Base-by-base conservation (phyloP, 1,139 yeast genomes). In the Scheffersomyces lignicola region DNA sequence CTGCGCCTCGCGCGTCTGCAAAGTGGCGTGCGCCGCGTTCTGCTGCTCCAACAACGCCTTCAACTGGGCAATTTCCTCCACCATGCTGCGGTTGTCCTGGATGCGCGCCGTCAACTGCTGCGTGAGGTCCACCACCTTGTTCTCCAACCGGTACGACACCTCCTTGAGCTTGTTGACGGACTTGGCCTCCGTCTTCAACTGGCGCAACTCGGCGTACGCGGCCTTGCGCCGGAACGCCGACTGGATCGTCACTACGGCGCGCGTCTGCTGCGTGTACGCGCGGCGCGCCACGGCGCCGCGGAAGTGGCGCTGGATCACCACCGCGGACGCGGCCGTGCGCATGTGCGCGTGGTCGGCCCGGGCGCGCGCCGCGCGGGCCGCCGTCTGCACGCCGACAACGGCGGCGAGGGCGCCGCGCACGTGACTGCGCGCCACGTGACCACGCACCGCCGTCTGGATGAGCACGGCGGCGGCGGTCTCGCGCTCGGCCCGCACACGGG, bases 81-180 rank as follows among this genome's bases (percentile, higher is more conserved):
- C 72, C 53, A 90, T 70, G 41, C 73, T 75, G 65, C 83, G 84
- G 61, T 89, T 90, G 50, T 88, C 96, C 50, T 78, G 84, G 27
- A 83, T 80, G 61, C 85, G 84, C 18, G 81, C 62, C 1, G 95
- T 80, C 47, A 90, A 71, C 7, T 83, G 78, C 58, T 90, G 96
- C 1, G 96, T 89, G 46, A 94, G 77, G 60, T 90, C 96, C 45
- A 92, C 89, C 16, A 94, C 97, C 71, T 92, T 92, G 62, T 90
- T 92, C 60, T 94, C 98, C 52, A 92, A 76, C 57, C 85, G 81
- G 64, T 88, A 92, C 51, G 95, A 88, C 26, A 88, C 95, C 58
- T 92, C 96, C 61, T 87, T 80, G 69, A 87, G 76, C 54, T 84
- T 95, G 56, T 82, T 83, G 32, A 88, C 95, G 15, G 96, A 87